Percentiles rank a stretch among this genome's conserved stretches.
phyloP scores from a whole-genome alignment of 2,329 filamentous ascomycete genomes.

The Pleomassaria siparia region DNA sequence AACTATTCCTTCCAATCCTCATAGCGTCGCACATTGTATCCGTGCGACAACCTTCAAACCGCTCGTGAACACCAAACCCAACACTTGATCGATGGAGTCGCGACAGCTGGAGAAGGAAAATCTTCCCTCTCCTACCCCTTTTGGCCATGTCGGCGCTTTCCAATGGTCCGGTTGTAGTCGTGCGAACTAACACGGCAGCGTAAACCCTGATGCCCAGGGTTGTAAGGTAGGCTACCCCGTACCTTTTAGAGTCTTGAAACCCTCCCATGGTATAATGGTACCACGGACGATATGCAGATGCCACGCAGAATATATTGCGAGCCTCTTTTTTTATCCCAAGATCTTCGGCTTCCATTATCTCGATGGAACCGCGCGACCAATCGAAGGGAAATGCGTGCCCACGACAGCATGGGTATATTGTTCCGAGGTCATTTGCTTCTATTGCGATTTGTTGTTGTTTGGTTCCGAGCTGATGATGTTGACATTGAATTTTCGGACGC shows the following conservation, averaged over 20 bases:
- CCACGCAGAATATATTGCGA: too few species aligned
- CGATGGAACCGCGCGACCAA: neutral
- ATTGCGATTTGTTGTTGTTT: neutral
- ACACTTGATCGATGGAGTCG: neutral
- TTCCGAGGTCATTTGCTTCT: too few species aligned
- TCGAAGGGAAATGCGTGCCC: neutral
- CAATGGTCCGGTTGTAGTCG: too few species aligned
- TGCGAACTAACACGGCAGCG: neutral
- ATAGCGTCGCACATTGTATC: neutral
- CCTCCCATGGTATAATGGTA: too few species aligned
- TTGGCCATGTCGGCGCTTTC: neutral
- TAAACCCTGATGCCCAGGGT: neutral
- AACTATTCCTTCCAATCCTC: neutral
- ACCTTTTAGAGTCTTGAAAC: neutral
- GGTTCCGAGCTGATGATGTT: neutral
- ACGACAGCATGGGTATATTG: too few species aligned
- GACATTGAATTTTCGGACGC: neutral
- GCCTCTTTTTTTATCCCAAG: neutral
- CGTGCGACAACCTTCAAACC: neutral
- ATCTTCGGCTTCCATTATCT: neutral
- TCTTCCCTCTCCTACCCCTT: neutral
- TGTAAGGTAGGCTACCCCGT: neutral
- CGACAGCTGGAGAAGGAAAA: neutral
- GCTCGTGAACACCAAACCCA: too few species aligned
- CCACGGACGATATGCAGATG: too few species aligned